A percentile compares a stretch with the other conserved stretches of the same genome.
Conservation (phyloP, 129 eudicot genomes). For the Mikania micrantha region DNA sequence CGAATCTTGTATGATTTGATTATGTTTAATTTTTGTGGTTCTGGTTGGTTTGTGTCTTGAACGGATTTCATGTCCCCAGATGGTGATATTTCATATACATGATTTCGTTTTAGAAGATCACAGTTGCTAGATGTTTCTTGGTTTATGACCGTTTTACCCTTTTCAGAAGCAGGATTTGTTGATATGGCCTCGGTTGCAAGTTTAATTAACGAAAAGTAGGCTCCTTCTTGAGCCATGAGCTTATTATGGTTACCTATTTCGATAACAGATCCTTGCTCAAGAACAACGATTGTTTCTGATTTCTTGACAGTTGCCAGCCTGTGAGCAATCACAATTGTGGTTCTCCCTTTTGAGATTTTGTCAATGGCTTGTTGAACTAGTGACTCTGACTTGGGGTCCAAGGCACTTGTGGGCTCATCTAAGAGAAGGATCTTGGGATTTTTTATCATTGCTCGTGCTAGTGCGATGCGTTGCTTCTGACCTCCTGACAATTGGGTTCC, state of each 20-base stretch:
- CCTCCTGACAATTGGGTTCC: slow-evolving; percentile 83
- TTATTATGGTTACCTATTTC: slow-evolving; percentile 65
- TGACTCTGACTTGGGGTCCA: slow-evolving; percentile 65
- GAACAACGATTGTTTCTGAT: slow-evolving; percentile 56
- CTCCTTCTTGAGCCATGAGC: slow-evolving; percentile 71
- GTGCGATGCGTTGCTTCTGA: slow-evolving; percentile 74
- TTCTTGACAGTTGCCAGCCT: slow-evolving; percentile 75
- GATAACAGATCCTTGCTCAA: slow-evolving; percentile 61
- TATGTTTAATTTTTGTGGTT: slow-evolving; percentile 22
- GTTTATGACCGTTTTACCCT: slow-evolving; percentile 8
- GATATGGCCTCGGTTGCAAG: slow-evolving; percentile 64
- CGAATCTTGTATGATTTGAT: slow-evolving; percentile 29
- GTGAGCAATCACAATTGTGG: slow-evolving; percentile 78
- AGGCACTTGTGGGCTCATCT: slow-evolving; percentile 87
- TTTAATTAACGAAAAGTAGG: slow-evolving; percentile 51
- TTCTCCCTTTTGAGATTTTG: slow-evolving; percentile 64
- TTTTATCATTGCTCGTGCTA: slow-evolving; percentile 85
- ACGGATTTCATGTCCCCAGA: slow-evolving; percentile 44
- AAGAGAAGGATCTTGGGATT: slow-evolving; percentile 76
- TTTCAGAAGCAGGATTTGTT: slow-evolving; percentile 18
- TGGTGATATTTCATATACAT: slow-evolving; percentile 38
- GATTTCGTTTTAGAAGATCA: slow-evolving; percentile 29
- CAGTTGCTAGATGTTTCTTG: slow-evolving; percentile 21
- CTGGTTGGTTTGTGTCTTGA: slow-evolving; percentile 28
- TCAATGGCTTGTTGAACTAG: slow-evolving; percentile 77